Percentiles rank a stretch among this genome's conserved stretches.
Evolutionary conservation across 495 filamentous ascomycete genomes (phyloP).

Genomic region (Aspergillus bertholletiae): DNA sequence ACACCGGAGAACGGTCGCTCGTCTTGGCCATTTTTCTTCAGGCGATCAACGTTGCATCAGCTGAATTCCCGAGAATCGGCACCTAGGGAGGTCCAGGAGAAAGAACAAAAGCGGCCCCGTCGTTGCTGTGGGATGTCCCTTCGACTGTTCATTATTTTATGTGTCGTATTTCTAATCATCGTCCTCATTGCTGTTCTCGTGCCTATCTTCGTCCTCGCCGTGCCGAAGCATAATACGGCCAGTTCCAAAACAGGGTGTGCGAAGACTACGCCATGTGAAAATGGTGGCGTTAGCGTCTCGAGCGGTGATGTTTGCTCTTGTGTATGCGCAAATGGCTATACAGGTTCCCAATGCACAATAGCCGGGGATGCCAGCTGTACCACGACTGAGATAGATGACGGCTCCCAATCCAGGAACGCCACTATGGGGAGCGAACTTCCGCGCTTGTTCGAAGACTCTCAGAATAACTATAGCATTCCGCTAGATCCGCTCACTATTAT

Average conservation of each 20-base stretch:
- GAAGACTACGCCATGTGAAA: slow-evolving; percentile 57
- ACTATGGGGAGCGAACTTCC: slow-evolving; percentile 80
- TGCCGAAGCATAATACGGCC: slow-evolving; percentile 50
- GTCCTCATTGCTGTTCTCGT: slow-evolving; percentile 85
- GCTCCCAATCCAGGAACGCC: slow-evolving; percentile 54
- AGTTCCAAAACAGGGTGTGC: slow-evolving; percentile 40
- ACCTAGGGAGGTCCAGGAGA: slow-evolving; percentile 18
- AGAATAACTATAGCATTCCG: slow-evolving; percentile 69
- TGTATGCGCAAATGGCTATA: slow-evolving; percentile 82
- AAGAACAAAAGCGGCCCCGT: slow-evolving; percentile 20
- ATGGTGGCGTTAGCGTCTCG: slow-evolving; percentile 75
- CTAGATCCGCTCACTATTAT: slow-evolving; percentile 65
- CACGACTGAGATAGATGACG: slow-evolving; percentile 55
- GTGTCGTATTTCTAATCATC: slow-evolving; percentile 67
- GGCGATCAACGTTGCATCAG: slow-evolving; percentile 33
- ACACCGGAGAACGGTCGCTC: slow-evolving; percentile 46
- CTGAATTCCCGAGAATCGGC: slow-evolving; percentile 26
- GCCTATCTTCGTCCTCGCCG: slow-evolving; percentile 75
- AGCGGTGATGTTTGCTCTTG: slow-evolving; percentile 70
- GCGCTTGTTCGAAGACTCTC: slow-evolving; percentile 59
- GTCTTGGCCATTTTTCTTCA: slow-evolving; percentile 42
- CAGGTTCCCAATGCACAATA: slow-evolving; percentile 68
- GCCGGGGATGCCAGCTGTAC: slow-evolving; percentile 65
- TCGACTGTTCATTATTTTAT: slow-evolving; percentile 71
- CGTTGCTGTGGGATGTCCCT: slow-evolving; percentile 77